These are phyloP conservation scores for Ceratobasidium sp. DNA, from an alignment of 1,284 basidiomycete genomes.

Conservation along the genomic window DNA sequence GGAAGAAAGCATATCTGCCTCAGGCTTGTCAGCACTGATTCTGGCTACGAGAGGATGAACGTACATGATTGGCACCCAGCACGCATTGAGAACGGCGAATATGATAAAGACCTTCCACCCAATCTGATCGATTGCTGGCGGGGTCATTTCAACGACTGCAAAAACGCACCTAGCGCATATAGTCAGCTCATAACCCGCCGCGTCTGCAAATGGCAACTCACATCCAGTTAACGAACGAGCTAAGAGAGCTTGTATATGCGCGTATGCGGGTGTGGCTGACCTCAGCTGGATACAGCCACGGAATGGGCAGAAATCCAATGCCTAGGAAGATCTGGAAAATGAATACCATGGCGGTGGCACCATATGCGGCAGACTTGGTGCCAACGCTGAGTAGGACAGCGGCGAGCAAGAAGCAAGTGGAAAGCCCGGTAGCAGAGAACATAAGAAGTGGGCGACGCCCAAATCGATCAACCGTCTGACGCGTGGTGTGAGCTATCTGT, in stretches of 20 bases:
- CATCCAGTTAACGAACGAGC: constrained; percentile 55
- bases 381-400: constrained; percentile 50
- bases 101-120: constrained; percentile 58
- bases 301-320: constrained; percentile 54
- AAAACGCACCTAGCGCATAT: constrained; percentile 48
- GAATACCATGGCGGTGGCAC: constrained; percentile 53
- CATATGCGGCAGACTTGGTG: constrained; percentile 49
- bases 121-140: constrained; percentile 59
- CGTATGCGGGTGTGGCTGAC: constrained; percentile 50
- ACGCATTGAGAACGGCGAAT: constrained; percentile 56
- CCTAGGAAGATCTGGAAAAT: constrained; percentile 55
- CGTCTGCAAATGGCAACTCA: background rate
- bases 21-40: background rate
- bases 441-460: constrained; percentile 53
- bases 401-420: constrained; percentile 51
- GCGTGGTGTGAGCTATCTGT: background rate
- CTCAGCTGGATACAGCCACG: constrained; percentile 56
- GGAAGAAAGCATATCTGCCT: constrained; percentile 49
- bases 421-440: constrained; percentile 53
- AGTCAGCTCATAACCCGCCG: background rate
- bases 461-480: constrained; percentile 54
- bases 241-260: constrained; percentile 51
- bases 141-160: constrained; percentile 58
- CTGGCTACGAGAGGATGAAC: constrained; percentile 27
- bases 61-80: constrained; percentile 56